Evolutionary conservation across 768 basidiomycete genomes (phyloP).

Genomic region (Trametes punicea): DNA sequence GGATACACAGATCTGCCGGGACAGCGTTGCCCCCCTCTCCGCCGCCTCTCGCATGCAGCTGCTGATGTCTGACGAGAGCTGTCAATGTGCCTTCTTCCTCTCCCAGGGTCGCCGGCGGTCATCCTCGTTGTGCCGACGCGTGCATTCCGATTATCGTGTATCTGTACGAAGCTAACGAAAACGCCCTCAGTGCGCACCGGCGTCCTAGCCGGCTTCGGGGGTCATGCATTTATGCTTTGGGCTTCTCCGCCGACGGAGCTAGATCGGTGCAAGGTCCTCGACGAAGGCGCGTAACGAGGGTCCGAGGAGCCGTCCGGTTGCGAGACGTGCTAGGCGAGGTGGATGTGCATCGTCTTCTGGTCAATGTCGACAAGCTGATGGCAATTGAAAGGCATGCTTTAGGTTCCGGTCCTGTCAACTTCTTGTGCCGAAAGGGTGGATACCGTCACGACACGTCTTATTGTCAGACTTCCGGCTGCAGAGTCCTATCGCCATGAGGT

Average conservation of each 20-base stretch:
- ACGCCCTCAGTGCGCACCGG: no score
- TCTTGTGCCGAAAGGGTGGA: background rate
- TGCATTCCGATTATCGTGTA: no score
- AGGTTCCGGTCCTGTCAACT: background rate
- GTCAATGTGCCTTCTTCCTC: conserved; percentile 3
- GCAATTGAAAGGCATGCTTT: no score
- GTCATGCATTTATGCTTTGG: no score
- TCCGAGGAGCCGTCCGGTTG: background rate
- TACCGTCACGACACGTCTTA: no score
- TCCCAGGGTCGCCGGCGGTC: background rate
- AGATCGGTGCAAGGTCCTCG: background rate
- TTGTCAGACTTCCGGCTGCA: no score
- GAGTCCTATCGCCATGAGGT: no score
- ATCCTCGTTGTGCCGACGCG: no score
- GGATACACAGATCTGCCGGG: background rate
- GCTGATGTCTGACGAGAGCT: conserved; percentile 1
- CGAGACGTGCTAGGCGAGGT: background rate
- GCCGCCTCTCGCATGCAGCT: background rate
- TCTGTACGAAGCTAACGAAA: no score
- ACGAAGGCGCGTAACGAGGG: background rate
- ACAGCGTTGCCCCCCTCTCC: background rate
- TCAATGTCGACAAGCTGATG: no score
- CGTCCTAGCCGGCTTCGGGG: no score
- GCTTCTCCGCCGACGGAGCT: background rate
- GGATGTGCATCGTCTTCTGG: background rate